Conservation (phyloP, 768 basidiomycete genomes). For the Astraeus odoratus region DNA sequence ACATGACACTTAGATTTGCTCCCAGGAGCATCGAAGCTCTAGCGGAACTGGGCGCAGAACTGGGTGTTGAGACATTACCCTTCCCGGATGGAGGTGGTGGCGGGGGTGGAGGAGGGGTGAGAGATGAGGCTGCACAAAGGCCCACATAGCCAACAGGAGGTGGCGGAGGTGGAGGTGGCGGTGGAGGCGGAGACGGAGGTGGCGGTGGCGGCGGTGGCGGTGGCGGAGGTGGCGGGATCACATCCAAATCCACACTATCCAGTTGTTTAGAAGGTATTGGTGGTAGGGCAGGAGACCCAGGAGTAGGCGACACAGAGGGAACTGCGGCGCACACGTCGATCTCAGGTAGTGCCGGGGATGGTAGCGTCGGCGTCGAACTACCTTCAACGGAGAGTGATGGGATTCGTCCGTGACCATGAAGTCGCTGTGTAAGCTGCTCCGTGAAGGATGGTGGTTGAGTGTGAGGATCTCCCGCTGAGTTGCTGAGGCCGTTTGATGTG, state of each 20-base stretch:
- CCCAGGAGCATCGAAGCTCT: conserved; percentile 58
- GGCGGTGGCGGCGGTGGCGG: conserved; percentile 23
- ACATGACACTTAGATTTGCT: conserved; percentile 46
- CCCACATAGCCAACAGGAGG: conserved; percentile 27
- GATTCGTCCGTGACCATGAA: conserved; percentile 43
- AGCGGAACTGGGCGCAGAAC: conserved; percentile 47
- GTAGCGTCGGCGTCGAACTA: conserved; percentile 26
- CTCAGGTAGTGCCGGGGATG: conserved; percentile 35
- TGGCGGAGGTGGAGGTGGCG: conserved; percentile 33
- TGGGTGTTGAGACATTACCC: conserved; percentile 28
- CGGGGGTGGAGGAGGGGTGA: conserved; percentile 30
- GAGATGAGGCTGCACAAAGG: conserved; percentile 15
- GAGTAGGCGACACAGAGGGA: conserved; percentile 25
- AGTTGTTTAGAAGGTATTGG: conserved; percentile 14
- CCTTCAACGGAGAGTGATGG: conserved; percentile 32
- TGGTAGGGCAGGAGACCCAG: conserved; percentile 21
- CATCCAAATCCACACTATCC: not conserved
- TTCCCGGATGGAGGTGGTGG: conserved; percentile 26
- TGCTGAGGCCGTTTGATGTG: conserved; percentile 50
- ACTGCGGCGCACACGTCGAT: conserved; percentile 24
- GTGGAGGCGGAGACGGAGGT: conserved; percentile 24
- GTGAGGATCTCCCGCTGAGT: conserved; percentile 30
- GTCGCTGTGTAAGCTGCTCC: conserved; percentile 56
- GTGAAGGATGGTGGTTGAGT: conserved; percentile 44
- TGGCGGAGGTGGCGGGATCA: conserved; percentile 10